These are phyloP conservation scores for Cystobasidium onofrii DNA, from an alignment of 768 basidiomycete genomes.

Conservation along the genomic window DNA sequence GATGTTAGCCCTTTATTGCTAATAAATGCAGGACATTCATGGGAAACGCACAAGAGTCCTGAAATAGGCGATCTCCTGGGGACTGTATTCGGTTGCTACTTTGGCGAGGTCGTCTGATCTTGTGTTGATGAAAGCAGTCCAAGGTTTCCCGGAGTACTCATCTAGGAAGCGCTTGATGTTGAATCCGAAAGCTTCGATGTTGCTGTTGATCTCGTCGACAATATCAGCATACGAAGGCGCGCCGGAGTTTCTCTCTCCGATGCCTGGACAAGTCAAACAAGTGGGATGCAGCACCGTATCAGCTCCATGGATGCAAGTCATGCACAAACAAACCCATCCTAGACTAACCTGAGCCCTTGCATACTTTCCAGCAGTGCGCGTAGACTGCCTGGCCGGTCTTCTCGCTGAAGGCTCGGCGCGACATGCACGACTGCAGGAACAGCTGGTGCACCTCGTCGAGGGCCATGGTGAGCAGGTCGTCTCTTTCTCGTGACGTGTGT, in stretches of 20 bases:
- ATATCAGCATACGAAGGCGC: constrained; percentile 9
- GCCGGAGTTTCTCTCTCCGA: neutral
- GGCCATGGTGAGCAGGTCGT: neutral
- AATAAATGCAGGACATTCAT: too few relatives aligned
- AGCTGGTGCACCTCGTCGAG: constrained; percentile 20
- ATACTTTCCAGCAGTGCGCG: constrained; percentile 6
- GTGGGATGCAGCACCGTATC: neutral
- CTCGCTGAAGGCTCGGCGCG: neutral
- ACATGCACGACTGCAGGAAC: constrained; percentile 25
- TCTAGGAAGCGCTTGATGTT: constrained; percentile 27
- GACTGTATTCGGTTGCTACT: constrained; percentile 31
- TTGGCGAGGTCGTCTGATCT: constrained; percentile 21
- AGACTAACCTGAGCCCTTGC: neutral
- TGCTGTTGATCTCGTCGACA: constrained; percentile 13
- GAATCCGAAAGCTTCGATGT: constrained; percentile 28
- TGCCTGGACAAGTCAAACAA: neutral
- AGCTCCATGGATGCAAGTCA: neutral
- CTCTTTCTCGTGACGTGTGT: too few relatives aligned
- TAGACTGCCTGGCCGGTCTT: constrained; percentile 20
- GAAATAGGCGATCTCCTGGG: constrained; percentile 33
- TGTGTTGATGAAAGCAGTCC: constrained; percentile 27
- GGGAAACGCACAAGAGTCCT: constrained; percentile 10
- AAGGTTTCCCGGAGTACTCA: constrained; percentile 26
- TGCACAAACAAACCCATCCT: too few relatives aligned
- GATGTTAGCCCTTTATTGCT: too few relatives aligned